A percentile compares a stretch with the other conserved stretches of the same genome.
Conservation (phyloP, 768 basidiomycete genomes). For the Calocybe cyanea region DNA sequence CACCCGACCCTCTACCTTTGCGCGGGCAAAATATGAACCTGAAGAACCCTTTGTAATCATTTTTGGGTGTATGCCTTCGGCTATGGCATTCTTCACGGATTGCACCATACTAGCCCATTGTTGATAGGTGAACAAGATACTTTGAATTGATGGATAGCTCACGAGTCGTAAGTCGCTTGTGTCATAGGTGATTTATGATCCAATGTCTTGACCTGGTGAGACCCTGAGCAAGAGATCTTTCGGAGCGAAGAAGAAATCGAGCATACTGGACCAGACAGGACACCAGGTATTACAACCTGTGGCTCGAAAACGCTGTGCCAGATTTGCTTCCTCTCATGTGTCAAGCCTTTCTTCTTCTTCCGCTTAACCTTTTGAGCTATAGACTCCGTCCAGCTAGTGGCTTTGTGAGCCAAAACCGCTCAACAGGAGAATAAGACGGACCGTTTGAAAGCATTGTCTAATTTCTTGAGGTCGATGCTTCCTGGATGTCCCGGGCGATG, state of each 20-base stretch:
- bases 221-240: neutral
- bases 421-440: slow-evolving; percentile 21
- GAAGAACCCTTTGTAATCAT: slow-evolving; percentile 89
- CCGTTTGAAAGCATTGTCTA: slow-evolving; percentile 85
- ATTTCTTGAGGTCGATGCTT: slow-evolving; percentile 73
- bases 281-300: slow-evolving; percentile 32
- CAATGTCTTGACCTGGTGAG: slow-evolving; percentile 63
- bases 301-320: slow-evolving; percentile 82
- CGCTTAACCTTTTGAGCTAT: slow-evolving; percentile 83
- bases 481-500: slow-evolving; percentile 45
- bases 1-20: slow-evolving; percentile 69
- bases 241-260: neutral
- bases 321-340: slow-evolving; percentile 66
- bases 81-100: slow-evolving; percentile 65
- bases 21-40: slow-evolving; percentile 89
- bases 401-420: slow-evolving; percentile 1
- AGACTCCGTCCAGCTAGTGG: slow-evolving; percentile 73
- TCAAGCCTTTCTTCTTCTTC: slow-evolving; percentile 67
- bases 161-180: slow-evolving; percentile 69
- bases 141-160: slow-evolving; percentile 22
- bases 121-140: slow-evolving; percentile 4
- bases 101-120: slow-evolving; percentile 50
- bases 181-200: slow-evolving; percentile 79
- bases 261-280: slow-evolving; percentile 35
- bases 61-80: slow-evolving; percentile 81